Base-by-base conservation (phyloP, 805 yeast species). In the Tetrapisispora taiwanensis region DNA sequence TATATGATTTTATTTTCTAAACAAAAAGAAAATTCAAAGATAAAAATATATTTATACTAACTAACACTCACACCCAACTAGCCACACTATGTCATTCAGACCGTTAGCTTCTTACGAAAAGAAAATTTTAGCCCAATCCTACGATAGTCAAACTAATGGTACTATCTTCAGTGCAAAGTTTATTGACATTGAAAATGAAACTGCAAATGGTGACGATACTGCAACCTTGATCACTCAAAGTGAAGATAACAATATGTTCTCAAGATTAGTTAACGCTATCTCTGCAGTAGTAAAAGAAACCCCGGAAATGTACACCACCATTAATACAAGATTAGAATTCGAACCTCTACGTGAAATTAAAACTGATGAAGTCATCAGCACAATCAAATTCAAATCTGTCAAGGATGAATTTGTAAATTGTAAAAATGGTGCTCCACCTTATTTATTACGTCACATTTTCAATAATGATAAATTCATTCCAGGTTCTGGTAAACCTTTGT, bases 351-450 rank as follows among this genome's bases (percentile, higher is more conserved):
- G 49, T 15, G 47, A 46, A 14, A 53, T 59, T 19, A 44, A 40
- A 12, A 39, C 52, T 3, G 48, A 49, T 8, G 59, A 59, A 39
- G 54, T 60, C 13, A 47, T 60, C 4, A 52, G 47, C 14, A 48
- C 51, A 7, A 47, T 60, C 6, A 51, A 54, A 22, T 58, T 57
- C 39, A 55, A 52, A 4, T 47, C 47, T 30, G 42, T 45, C 15
- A 55, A 55, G 19, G 65, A 60, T 41, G 62, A 57, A 47, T 43
- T 48, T 20, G 50, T 60, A 1, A 56, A 56, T 34, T 60, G 64
- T 39, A 56, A 59, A 24, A 49, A 45, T 19, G 62, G 64, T n/a
- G 54, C 59, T 35, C 65, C 65, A 9, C 58, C 62, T 26, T 58
- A 59, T 36, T 35, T 60, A 18, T 42, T 59, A 15, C 56, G 58